Conservation (phyloP, 2,329 filamentous ascomycete species). For the Calonectria crousiana region DNA sequence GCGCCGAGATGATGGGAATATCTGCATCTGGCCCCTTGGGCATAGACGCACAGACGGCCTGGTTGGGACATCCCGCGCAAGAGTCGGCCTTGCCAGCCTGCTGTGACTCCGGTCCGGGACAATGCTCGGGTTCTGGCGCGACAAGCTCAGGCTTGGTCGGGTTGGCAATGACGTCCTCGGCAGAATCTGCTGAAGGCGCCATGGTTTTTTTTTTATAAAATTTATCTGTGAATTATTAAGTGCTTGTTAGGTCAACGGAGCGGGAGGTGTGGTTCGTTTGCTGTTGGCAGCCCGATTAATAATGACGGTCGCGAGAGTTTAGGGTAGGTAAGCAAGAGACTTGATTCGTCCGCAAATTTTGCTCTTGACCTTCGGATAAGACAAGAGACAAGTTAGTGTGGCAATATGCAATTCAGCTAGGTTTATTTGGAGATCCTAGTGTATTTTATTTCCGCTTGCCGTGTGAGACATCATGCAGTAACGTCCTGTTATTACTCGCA, state of each 20-base stretch:
- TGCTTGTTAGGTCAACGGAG: neutral
- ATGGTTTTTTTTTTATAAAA: conserved; percentile 58
- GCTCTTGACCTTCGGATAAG: neutral
- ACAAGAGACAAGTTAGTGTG: neutral
- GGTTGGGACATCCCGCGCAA: conserved; percentile 95
- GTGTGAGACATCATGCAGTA: neutral
- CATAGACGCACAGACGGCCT: conserved; percentile 92
- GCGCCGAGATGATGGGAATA: conserved; percentile 86
- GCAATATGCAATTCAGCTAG: neutral
- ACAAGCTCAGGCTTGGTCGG: conserved; percentile 88
- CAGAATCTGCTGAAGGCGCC: conserved; percentile 79
- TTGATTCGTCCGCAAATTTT: conserved; percentile 33
- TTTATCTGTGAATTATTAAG: neutral
- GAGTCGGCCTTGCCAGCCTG: conserved; percentile 80
- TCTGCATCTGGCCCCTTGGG: conserved; percentile 97
- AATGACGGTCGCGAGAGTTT: conserved; percentile 1
- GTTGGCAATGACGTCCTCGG: conserved; percentile 79
- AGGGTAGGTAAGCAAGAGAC: conserved; percentile 38
- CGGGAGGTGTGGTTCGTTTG: conserved; percentile 32
- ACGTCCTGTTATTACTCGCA: neutral
- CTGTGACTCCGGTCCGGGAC: conserved; percentile 88
- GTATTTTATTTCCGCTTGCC: neutral
- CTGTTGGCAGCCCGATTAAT: conserved; percentile 13
- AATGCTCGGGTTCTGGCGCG: conserved; percentile 96
- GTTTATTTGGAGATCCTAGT: neutral